These are phyloP conservation scores for Yamadazyma laniorum DNA, from an alignment of 805 yeast species.

Conservation along the genomic window DNA sequence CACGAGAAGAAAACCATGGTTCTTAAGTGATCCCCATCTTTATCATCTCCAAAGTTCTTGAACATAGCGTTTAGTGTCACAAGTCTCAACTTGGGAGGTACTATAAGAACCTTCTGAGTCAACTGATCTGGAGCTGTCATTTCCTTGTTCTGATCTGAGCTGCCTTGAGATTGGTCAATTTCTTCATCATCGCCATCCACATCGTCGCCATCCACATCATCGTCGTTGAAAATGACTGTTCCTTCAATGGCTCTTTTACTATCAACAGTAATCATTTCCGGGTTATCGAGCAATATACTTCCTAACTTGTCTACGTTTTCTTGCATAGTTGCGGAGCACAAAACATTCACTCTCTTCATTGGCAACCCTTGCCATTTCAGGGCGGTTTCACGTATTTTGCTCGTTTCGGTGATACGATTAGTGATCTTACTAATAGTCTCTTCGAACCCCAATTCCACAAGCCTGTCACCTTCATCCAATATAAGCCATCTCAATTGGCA, in stretches of 20 bases:
- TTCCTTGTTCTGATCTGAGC: not conserved
- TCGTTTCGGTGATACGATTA: slow-evolving; percentile 48
- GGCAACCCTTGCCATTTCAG: slow-evolving; percentile 60
- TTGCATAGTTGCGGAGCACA: slow-evolving; percentile 94
- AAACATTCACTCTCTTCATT: slow-evolving; percentile 62
- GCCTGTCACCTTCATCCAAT: slow-evolving; percentile 93
- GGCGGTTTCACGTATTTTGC: slow-evolving; percentile 37
- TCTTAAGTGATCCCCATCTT: slow-evolving; percentile 31
- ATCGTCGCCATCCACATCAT: slow-evolving; percentile 8
- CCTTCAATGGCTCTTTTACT: slow-evolving; percentile 17
- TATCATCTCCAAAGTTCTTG: slow-evolving; percentile 36
- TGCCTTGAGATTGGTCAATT: not conserved
- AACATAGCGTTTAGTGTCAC: slow-evolving; percentile 75
- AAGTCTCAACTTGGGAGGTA: slow-evolving; percentile 87
- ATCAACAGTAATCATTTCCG: slow-evolving; percentile 61
- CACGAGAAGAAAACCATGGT: slow-evolving; percentile 89
- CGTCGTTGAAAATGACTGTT: slow-evolving; percentile 30
- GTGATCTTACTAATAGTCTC: slow-evolving; percentile 83
- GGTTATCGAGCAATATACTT: slow-evolving; percentile 67
- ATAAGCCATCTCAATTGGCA: slow-evolving; percentile 82
- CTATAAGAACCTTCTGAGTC: slow-evolving; percentile 72
- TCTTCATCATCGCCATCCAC: not conserved
- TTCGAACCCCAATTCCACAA: slow-evolving; percentile 95
- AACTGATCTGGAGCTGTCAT: slow-evolving; percentile 85
- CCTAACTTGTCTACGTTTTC: slow-evolving; percentile 79